phyloP scores from a whole-genome alignment of 345 rosid species.

The Moringa oleifera region DNA sequence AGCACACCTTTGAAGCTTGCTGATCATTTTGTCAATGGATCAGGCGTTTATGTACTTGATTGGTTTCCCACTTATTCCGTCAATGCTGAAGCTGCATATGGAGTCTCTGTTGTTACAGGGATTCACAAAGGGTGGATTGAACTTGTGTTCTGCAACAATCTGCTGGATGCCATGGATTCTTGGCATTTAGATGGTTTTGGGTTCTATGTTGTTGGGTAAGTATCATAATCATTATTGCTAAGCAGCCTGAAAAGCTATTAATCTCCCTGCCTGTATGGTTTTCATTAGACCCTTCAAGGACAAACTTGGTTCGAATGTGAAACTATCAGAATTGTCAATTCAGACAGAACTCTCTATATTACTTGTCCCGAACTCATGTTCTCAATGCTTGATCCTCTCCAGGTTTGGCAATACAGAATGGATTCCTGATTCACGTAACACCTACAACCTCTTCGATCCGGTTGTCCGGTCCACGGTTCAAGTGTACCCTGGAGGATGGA shows the following conservation, averaged over 20 bases:
- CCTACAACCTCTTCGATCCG: slow-evolving; percentile 26
- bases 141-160: slow-evolving; percentile 33
- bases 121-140: slow-evolving; percentile 50
- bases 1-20: slow-evolving; percentile 49
- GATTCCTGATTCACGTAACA: slow-evolving; percentile 14
- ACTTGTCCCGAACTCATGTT: no score
- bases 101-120: slow-evolving; percentile 41
- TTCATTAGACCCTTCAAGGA: no score
- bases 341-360: no score
- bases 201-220: slow-evolving; percentile 43
- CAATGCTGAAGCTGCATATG: slow-evolving; percentile 18
- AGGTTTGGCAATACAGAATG: slow-evolving; percentile 37
- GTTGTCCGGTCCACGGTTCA: slow-evolving; percentile 30
- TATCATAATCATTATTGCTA: no score
- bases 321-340: no score
- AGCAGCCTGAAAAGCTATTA: no score
- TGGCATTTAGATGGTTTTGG: slow-evolving; percentile 61
- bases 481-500: slow-evolving; percentile 39
- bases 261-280: no score
- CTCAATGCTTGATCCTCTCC: no score
- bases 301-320: no score
- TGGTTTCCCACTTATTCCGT: slow-evolving; percentile 30
- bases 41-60: slow-evolving; percentile 37
- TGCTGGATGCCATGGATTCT: slow-evolving; percentile 35
- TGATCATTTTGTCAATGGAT: slow-evolving; percentile 28